A percentile compares a stretch with the other conserved stretches of the same genome.
phyloP scores from a whole-genome alignment of 805 yeast genomes.

The Pichia cephalocereana region DNA sequence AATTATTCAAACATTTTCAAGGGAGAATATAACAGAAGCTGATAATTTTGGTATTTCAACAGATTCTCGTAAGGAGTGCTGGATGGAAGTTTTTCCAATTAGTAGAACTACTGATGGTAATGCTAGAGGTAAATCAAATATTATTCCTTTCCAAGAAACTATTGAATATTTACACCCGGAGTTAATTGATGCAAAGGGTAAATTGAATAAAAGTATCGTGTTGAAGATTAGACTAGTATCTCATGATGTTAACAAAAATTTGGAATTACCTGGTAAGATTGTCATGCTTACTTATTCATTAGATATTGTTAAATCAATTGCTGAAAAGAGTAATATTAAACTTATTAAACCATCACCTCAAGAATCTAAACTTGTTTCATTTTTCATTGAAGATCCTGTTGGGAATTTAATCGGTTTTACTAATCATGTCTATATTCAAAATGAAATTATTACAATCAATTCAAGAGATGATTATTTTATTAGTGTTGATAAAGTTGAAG shows the following conservation, averaged over 20 bases:
- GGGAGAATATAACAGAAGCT: constrained; percentile 31
- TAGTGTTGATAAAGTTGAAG: neutral
- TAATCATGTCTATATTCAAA: constrained; percentile 11
- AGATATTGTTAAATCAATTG: constrained; percentile 17
- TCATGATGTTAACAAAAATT: constrained; percentile 27
- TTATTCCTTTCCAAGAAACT: constrained; percentile 31
- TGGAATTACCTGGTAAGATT: constrained; percentile 28
- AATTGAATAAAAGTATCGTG: constrained; percentile 33
- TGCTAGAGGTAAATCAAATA: constrained; percentile 5
- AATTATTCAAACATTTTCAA: constrained; percentile 50
- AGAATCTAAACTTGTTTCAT: constrained; percentile 13
- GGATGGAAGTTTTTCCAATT: constrained; percentile 64
- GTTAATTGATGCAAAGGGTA: constrained; percentile 3
- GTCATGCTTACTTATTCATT: constrained; percentile 35
- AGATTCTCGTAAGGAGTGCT: constrained; percentile 59
- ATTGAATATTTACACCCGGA: constrained; percentile 19
- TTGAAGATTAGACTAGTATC: constrained; percentile 37
- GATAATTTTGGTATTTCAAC: constrained; percentile 42
- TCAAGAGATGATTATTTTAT: constrained; percentile 9
- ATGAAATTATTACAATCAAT: neutral
- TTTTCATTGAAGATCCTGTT: constrained; percentile 51
- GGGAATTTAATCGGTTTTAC: constrained; percentile 54
- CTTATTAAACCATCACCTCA: constrained; percentile 9
- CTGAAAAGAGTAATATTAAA: constrained; percentile 13
- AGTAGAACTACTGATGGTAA: constrained; percentile 11